Base-by-base conservation (phyloP, 441 rosid genomes). In the Brassica balearica region DNA sequence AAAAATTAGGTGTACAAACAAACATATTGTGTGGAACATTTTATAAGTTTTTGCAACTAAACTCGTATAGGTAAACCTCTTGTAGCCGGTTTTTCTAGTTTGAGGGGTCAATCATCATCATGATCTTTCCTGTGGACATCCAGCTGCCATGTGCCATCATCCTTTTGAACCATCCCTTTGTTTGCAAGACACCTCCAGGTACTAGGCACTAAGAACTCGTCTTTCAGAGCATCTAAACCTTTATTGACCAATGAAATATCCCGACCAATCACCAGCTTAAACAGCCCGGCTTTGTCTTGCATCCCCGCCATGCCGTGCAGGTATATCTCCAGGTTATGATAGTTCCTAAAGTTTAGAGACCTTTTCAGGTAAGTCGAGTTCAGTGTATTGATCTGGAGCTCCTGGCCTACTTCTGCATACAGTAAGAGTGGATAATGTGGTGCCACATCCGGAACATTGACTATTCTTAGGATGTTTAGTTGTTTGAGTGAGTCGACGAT, bases 201-300 rank as follows among this genome's bases (percentile, higher is more conserved):
- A 65, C 75, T 77, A 8, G 90, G 90, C 43, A 87, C 87, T 75
- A 85, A 38, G 71, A 82, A 81, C 36, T 89, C 75, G 3, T 85
- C 82, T 76, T 69, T 79, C 41, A 87, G 71, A 65, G 53, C 76
- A 34, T 69, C 73, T 3, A 77, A 22, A 0, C 51, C 38, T 67
- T 86, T 87, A 64, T 88, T 89, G 72, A 86, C 85, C 77, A 90
- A 73, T 1, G 88, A 60, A 43, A 84, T 51, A 78, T 84, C 89
- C 56, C 89, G 69, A 17, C 84, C 78, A 38, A 85, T 80, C 66
- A 72, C 86, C 72, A 88, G 72, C 64, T 82, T 68, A 65, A 90
- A 90, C n/a, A 65, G 81, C 15, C 80, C 84, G 0, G 22, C 27
- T 9, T 0, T 27, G 11, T 87, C 95, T 23, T 71, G 82, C 2